Conservation (phyloP, 139 green algal species). For the Chlamydomonas schloesseri region DNA sequence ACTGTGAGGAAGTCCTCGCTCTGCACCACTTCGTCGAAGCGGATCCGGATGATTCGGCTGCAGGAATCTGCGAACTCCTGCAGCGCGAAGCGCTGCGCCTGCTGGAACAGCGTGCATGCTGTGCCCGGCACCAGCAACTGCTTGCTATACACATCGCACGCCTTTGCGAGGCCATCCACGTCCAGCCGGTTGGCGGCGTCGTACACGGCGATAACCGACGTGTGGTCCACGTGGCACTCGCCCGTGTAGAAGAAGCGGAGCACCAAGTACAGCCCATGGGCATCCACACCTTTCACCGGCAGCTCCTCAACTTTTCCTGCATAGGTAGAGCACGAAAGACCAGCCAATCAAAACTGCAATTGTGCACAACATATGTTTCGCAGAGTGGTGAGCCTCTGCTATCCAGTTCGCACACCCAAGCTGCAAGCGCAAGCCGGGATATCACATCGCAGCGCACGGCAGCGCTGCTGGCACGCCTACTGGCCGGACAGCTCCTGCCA, state of each 20-base stretch:
- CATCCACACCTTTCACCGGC: constrained; percentile 64
- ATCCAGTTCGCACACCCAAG: too few relatives aligned
- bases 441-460: not conserved
- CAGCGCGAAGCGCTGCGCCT: constrained; percentile 50
- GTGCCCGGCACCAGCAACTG: constrained; percentile 35
- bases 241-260: constrained; percentile 64
- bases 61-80: constrained; percentile 33
- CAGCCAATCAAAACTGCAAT: too few relatives aligned
- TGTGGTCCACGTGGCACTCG: constrained; percentile 47
- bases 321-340: not conserved
- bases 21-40: constrained; percentile 1
- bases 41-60: constrained; percentile 21
- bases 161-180: constrained; percentile 45
- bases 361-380: too few relatives aligned
- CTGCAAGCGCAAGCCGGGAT: not conserved
- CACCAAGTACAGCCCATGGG: constrained; percentile 47
- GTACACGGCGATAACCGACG: constrained; percentile 45
- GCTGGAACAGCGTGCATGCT: constrained; percentile 47
- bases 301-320: constrained; percentile 58
- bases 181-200: constrained; percentile 56
- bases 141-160: constrained; percentile 43
- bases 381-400: too few relatives aligned
- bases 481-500: not conserved
- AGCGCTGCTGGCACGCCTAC: too few relatives aligned
- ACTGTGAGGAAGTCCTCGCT: constrained; percentile 43